Conservation (phyloP, 306 rosid genomes). For the Castanospermum australe region DNA sequence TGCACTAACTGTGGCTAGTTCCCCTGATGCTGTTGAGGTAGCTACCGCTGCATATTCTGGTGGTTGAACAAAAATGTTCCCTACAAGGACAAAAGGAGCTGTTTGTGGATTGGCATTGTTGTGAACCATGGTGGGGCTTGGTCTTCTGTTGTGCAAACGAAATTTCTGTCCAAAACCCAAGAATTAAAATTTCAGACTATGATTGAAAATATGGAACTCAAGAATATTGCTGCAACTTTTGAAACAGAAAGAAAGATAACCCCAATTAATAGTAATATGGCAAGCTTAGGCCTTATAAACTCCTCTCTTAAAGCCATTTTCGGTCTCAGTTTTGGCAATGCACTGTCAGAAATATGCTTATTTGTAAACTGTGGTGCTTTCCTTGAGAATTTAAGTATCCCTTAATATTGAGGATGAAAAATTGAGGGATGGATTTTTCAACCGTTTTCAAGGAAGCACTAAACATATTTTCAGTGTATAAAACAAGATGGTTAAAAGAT, state of each 20-base stretch:
- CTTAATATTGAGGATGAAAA: neutral
- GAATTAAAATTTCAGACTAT: neutral
- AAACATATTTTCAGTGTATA: no score
- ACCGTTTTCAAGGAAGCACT: no score
- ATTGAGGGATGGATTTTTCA: neutral
- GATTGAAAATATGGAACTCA: neutral
- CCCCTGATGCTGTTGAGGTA: slow-evolving; percentile 42
- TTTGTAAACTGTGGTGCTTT: neutral
- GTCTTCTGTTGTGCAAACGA: slow-evolving; percentile 78
- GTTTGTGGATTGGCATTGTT: slow-evolving; percentile 47
- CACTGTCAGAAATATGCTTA: neutral
- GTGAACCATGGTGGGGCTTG: slow-evolving; percentile 50
- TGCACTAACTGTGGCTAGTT: slow-evolving; percentile 30
- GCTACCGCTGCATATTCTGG: slow-evolving; percentile 55
- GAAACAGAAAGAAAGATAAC: neutral
- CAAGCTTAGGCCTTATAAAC: neutral
- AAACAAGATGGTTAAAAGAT: neutral
- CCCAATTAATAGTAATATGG: neutral
- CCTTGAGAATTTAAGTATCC: neutral
- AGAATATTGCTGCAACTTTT: neutral
- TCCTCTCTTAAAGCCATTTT: no score
- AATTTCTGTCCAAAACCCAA: slow-evolving; percentile 58
- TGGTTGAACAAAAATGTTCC: slow-evolving; percentile 77
- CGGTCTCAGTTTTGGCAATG: neutral
- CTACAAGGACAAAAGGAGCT: slow-evolving; percentile 76